A percentile compares a stretch with the other conserved stretches of the same genome.
phyloP scores from a whole-genome alignment of 2,329 filamentous ascomycete species.

The Fusarium newnesense region DNA sequence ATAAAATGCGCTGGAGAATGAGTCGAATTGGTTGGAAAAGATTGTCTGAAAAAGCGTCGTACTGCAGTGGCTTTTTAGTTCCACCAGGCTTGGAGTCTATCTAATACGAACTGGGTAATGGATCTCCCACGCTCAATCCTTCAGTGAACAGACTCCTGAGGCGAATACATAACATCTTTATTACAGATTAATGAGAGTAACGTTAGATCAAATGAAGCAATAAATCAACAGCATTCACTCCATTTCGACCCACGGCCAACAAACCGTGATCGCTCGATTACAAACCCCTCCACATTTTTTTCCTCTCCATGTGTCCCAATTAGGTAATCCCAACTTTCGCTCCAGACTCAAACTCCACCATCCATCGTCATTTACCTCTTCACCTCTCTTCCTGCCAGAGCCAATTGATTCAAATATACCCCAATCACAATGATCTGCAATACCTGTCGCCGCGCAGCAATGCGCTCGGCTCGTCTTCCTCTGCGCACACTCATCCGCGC shows the following conservation, averaged over 20 bases:
- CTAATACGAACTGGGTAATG: slow-evolving; percentile 6
- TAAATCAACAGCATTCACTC: neutral
- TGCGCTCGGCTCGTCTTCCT: slow-evolving; percentile 32
- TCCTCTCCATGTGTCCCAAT: slow-evolving; percentile 14
- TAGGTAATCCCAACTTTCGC: slow-evolving; percentile 19
- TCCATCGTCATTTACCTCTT: slow-evolving; percentile 6
- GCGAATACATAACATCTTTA: neutral
- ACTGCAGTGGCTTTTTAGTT: slow-evolving; percentile 7
- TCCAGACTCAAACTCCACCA: slow-evolving; percentile 15
- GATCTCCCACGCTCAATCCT: neutral
- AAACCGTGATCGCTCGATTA: slow-evolving; percentile 34
- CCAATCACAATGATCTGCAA: slow-evolving; percentile 38
- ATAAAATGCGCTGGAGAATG: neutral
- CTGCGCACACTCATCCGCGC: slow-evolving; percentile 23
- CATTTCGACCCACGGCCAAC: slow-evolving; percentile 3
- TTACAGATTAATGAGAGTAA: neutral
- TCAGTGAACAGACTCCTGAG: neutral
- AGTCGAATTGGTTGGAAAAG: slow-evolving; percentile 5
- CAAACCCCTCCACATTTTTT: slow-evolving; percentile 39
- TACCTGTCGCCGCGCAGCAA: slow-evolving; percentile 40
- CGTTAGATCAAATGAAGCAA: neutral
- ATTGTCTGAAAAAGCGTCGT: neutral
- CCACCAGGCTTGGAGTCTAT: slow-evolving; percentile 4
- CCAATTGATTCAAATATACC: slow-evolving; percentile 11
- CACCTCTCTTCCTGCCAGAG: neutral